A percentile compares a stretch with the other conserved stretches of the same genome.
Evolutionary conservation across 1,139 yeast species (phyloP).

Genomic region (Zygoascus sp.): DNA sequence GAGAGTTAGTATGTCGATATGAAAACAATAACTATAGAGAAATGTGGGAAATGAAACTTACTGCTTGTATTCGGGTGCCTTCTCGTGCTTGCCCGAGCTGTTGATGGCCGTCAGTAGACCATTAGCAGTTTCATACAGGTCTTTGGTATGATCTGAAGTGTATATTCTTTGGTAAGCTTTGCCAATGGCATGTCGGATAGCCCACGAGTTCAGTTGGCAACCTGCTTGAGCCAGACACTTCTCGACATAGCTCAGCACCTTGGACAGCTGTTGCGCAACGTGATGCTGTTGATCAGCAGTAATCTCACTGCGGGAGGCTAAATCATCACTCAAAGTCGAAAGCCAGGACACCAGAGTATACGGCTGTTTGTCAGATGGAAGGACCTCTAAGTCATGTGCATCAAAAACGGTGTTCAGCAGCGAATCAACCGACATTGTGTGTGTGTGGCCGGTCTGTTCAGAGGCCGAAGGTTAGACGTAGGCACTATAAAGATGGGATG

Average conservation of each 20-base stretch:
- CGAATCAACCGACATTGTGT: neutral
- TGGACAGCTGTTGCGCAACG: constrained; percentile 22
- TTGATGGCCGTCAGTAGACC: constrained; percentile 26
- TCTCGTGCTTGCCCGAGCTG: constrained; percentile 30
- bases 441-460: neutral
- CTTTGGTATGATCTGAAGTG: constrained; percentile 20
- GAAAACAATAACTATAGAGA: neutral
- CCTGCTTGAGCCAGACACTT: constrained; percentile 18
- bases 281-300: constrained; percentile 23
- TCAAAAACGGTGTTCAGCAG: neutral
- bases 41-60: constrained; percentile 22
- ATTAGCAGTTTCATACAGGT: constrained; percentile 32
- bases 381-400: neutral
- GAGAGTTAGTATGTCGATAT: too few relatives aligned
- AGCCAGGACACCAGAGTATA: constrained; percentile 24
- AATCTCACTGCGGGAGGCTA: constrained; percentile 15
- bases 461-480: neutral
- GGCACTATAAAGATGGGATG: too few relatives aligned
- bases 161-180: constrained; percentile 22
- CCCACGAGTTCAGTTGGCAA: constrained; percentile 22
- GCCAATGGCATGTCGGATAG: constrained; percentile 25
- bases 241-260: constrained; percentile 21
- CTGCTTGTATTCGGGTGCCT: constrained; percentile 29
- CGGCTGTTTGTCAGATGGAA: constrained; percentile 25
- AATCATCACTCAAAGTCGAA: constrained; percentile 15